These are phyloP conservation scores for Peniophora sp. DNA, from an alignment of 1,284 basidiomycete species.

Conservation along the genomic window DNA sequence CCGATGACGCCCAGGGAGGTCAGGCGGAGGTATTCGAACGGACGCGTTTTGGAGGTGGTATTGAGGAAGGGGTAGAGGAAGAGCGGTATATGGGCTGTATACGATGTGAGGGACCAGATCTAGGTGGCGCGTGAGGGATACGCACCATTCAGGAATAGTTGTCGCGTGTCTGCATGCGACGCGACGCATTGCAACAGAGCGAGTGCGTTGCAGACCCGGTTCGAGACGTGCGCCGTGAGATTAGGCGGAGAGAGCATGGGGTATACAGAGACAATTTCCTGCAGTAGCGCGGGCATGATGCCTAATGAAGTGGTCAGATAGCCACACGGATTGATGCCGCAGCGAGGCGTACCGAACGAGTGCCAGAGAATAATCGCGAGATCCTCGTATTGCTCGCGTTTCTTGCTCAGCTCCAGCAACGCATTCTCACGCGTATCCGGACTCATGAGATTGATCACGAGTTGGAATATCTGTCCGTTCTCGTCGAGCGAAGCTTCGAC, in stretches of 20 bases:
- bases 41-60: slow-evolving; percentile 97
- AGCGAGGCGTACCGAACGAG: slow-evolving; percentile 91
- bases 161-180: slow-evolving; percentile 88
- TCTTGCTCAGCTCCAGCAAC: slow-evolving; percentile 95
- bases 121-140: too few species aligned
- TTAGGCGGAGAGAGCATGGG: slow-evolving; percentile 93
- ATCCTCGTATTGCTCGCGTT: slow-evolving; percentile 98
- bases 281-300: slow-evolving; percentile 96
- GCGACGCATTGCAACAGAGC: slow-evolving; percentile 97
- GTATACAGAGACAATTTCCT: slow-evolving; percentile 99
- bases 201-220: slow-evolving; percentile 98
- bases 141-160: slow-evolving; percentile 85
- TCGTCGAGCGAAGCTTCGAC: slow-evolving; percentile 30
- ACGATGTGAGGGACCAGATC: slow-evolving; percentile 1
- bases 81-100: slow-evolving; percentile 89
- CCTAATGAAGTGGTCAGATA: slow-evolving; percentile 41
- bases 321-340: too few species aligned
- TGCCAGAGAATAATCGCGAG: slow-evolving; percentile 98
- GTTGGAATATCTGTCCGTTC: slow-evolving; percentile 74
- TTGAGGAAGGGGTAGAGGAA: slow-evolving; percentile 99
- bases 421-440: slow-evolving; percentile 79
- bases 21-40: slow-evolving; percentile 97
- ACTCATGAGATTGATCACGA: slow-evolving; percentile 80
- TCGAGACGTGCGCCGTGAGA: slow-evolving; percentile 97
- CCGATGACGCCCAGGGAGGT: slow-evolving; percentile 98